These are phyloP conservation scores for Aspergillus sp. DNA, from an alignment of 2,329 filamentous ascomycete genomes.

Conservation along the genomic window DNA sequence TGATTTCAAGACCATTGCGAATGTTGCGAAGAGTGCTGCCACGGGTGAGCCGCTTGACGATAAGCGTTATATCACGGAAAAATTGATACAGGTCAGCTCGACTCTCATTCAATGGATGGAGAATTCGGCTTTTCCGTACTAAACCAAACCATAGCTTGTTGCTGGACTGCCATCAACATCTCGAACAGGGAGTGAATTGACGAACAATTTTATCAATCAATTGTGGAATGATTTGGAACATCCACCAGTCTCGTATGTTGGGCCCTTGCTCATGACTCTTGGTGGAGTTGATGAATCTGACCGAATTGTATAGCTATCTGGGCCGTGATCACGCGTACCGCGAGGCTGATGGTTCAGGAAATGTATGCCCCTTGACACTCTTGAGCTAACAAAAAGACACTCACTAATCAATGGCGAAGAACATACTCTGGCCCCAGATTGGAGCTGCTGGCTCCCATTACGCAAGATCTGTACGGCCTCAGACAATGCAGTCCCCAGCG, in stretches of 20 bases:
- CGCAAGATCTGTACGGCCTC: slow-evolving; percentile 63
- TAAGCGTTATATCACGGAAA: slow-evolving; percentile 62
- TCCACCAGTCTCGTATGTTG: slow-evolving; percentile 51
- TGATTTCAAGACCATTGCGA: slow-evolving; percentile 43
- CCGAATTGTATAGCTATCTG: slow-evolving; percentile 31
- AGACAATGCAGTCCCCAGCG: slow-evolving; percentile 56
- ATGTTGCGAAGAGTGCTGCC: slow-evolving; percentile 41
- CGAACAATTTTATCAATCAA: slow-evolving; percentile 52
- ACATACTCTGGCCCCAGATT: slow-evolving; percentile 61
- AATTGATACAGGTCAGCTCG: slow-evolving; percentile 47
- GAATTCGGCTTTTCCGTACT: background rate
- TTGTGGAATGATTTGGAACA: slow-evolving; percentile 58
- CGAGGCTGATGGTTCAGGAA: slow-evolving; percentile 42
- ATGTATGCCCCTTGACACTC: slow-evolving; percentile 31
- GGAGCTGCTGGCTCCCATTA: slow-evolving; percentile 67
- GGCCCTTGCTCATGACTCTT: slow-evolving; percentile 24
- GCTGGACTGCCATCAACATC: slow-evolving; percentile 39
- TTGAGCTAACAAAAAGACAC: background rate
- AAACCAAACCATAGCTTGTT: slow-evolving; percentile 29
- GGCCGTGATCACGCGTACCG: slow-evolving; percentile 35
- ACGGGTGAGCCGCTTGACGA: slow-evolving; percentile 60
- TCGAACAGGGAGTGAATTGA: slow-evolving; percentile 39
- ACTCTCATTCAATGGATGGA: background rate
- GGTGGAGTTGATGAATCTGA: slow-evolving; percentile 24
- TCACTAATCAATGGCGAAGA: slow-evolving; percentile 45